Percentiles rank a stretch among this genome's conserved stretches.
Conservation (phyloP, 2,329 filamentous ascomycete genomes). For the Botrytis hyacinthi region DNA sequence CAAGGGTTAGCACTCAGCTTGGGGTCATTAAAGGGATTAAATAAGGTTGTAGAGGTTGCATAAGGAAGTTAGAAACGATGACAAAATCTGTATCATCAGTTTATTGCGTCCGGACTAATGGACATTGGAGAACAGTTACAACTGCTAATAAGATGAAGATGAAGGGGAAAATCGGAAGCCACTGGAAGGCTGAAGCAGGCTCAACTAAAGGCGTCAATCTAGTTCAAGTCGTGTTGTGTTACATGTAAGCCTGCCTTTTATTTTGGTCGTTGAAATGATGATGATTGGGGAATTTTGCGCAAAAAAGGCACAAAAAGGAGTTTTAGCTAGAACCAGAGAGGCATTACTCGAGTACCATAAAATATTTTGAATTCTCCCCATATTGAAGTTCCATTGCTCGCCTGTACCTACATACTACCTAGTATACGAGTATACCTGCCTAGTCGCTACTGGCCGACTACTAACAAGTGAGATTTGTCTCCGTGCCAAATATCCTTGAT, state of each 20-base stretch:
- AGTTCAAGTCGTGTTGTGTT: constrained; percentile 16
- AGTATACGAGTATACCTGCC: too few species aligned
- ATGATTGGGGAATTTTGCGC: constrained; percentile 20
- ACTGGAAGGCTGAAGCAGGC: constrained; percentile 23
- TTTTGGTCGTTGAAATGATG: constrained; percentile 23
- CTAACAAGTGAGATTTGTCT: constrained; percentile 2
- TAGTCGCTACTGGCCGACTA: background rate
- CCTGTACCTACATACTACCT: background rate
- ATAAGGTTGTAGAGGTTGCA: constrained; percentile 60
- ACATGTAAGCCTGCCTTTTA: constrained; percentile 13
- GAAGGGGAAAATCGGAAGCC: constrained; percentile 20
- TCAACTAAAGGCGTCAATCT: constrained; percentile 27
- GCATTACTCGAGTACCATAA: constrained; percentile 27
- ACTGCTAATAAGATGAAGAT: constrained; percentile 26
- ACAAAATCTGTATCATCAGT: constrained; percentile 16
- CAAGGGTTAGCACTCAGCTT: constrained; percentile 92
- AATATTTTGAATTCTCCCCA: constrained; percentile 28
- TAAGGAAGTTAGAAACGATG: constrained; percentile 26
- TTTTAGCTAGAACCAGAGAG: constrained; percentile 36
- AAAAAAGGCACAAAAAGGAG: constrained; percentile 35
- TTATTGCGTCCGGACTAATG: constrained; percentile 15
- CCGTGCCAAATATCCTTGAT: background rate
- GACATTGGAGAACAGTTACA: constrained; percentile 22
- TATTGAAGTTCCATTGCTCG: constrained; percentile 1
- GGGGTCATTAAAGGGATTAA: constrained; percentile 90